Evolutionary conservation across 441 rosid species (phyloP).

Genomic region (Syzygium syzygioides): DNA sequence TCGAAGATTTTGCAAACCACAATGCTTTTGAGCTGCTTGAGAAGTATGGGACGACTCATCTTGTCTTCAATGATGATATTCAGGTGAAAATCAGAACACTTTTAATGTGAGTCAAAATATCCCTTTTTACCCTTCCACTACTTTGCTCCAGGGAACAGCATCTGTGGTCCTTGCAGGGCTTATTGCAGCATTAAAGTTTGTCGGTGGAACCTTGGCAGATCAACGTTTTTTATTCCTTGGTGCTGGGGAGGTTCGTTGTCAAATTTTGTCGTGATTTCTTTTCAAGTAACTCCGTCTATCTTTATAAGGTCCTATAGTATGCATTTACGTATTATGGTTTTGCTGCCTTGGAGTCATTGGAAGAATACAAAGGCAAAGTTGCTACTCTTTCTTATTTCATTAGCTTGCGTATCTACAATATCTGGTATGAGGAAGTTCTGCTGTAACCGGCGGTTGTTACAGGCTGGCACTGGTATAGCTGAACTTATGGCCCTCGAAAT

Average conservation of each 20-base stretch:
- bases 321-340: neutral
- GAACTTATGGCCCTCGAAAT: conserved; percentile 19
- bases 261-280: neutral
- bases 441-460: neutral
- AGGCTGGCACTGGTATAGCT: conserved; percentile 20
- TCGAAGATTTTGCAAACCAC: conserved; percentile 19
- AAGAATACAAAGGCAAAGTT: neutral
- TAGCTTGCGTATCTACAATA: neutral
- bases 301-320: neutral
- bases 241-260: conserved; percentile 7
- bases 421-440: neutral
- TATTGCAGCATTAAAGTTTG: conserved; percentile 11
- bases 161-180: conserved; percentile 17
- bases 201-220: conserved; percentile 8
- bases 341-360: neutral
- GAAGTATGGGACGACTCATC: conserved; percentile 12
- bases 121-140: neutral
- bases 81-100: conserved; percentile 3
- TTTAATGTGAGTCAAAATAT: neutral
- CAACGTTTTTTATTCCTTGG: conserved; percentile 10
- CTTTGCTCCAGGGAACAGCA: conserved; percentile 9
- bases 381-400: neutral
- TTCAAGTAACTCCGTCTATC: neutral
- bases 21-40: conserved; percentile 16
- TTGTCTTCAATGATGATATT: conserved; percentile 20